phyloP scores from a whole-genome alignment of 202 grass and related monocot species.

The Panicum hallii region DNA sequence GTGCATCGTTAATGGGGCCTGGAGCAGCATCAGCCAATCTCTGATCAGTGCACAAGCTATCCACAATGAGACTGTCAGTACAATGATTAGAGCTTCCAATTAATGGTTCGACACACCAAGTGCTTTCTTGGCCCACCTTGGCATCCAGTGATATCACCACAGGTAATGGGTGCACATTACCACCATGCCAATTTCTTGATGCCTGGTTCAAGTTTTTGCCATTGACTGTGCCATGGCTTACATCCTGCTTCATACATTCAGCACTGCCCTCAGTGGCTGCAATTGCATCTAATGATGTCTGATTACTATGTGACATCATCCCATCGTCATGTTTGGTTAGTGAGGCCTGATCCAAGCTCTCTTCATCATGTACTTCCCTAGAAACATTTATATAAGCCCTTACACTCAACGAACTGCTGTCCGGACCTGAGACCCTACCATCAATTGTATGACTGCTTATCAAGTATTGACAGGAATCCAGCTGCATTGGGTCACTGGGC shows the following conservation, averaged over 20 bases:
- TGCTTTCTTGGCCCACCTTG: slow-evolving; percentile 29
- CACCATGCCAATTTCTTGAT: slow-evolving; percentile 11
- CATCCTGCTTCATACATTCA: slow-evolving; percentile 29
- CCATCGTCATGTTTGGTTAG: slow-evolving; percentile 27
- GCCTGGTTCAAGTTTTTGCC: slow-evolving; percentile 10
- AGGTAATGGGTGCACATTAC: slow-evolving; percentile 6
- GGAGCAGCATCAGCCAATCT: slow-evolving; percentile 17
- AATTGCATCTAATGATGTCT: slow-evolving; percentile 30
- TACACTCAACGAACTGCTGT: slow-evolving; percentile 1
- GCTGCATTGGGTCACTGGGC: slow-evolving; percentile 31
- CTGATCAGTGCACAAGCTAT: slow-evolving; percentile 34
- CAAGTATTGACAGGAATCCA: slow-evolving; percentile 42
- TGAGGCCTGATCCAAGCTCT: slow-evolving; percentile 27
- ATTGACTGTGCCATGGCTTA: slow-evolving; percentile 37
- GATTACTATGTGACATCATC: slow-evolving; percentile 17
- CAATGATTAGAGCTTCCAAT: slow-evolving; percentile 4
- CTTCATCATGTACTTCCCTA: slow-evolving; percentile 23
- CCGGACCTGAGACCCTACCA: background rate
- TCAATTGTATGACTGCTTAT: slow-evolving; percentile 28
- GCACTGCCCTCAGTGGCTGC: background rate
- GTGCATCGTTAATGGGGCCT: slow-evolving; percentile 9
- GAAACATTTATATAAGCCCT: slow-evolving; percentile 25
- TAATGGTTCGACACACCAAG: background rate
- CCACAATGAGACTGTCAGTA: slow-evolving; percentile 12
- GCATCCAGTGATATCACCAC: slow-evolving; percentile 3